Conservation (phyloP, 2,329 filamentous ascomycete genomes). For the Madurella fahalii region DNA sequence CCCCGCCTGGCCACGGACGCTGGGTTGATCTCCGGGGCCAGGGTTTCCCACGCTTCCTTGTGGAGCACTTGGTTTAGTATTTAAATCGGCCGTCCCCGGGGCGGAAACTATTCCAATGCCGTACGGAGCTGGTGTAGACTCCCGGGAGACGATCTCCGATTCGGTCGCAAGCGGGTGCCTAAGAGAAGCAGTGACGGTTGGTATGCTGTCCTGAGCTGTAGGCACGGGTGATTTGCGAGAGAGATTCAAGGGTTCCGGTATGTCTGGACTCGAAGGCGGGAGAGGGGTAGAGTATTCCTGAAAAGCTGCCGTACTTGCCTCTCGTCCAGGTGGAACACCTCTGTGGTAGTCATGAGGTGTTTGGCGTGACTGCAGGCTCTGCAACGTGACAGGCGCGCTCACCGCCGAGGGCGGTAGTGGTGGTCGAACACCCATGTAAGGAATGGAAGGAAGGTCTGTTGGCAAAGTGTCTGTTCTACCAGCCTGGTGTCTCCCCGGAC, state of each 20-base stretch:
- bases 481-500: conserved; percentile 4
- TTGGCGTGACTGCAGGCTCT: neutral
- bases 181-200: conserved; percentile 2
- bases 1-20: neutral
- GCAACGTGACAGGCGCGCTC: conserved; percentile 6
- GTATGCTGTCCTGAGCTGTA: neutral
- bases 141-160: neutral
- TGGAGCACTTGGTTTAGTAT: neutral
- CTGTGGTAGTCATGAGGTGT: neutral
- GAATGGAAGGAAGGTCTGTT: conserved; percentile 22
- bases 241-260: conserved; percentile 17
- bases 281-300: conserved; percentile 11
- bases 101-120: neutral
- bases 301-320: neutral
- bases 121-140: neutral
- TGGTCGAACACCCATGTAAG: conserved; percentile 21
- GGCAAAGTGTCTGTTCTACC: conserved; percentile 26
- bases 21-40: neutral
- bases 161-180: neutral
- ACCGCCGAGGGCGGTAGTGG: conserved; percentile 5
- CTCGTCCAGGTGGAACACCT: neutral
- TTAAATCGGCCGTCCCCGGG: neutral
- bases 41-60: neutral
- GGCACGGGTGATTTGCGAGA: conserved; percentile 13
- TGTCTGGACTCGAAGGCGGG: conserved; percentile 13